phyloP scores from a whole-genome alignment of 2,329 filamentous ascomycete species.

The Rhynchosporium graminicola region DNA sequence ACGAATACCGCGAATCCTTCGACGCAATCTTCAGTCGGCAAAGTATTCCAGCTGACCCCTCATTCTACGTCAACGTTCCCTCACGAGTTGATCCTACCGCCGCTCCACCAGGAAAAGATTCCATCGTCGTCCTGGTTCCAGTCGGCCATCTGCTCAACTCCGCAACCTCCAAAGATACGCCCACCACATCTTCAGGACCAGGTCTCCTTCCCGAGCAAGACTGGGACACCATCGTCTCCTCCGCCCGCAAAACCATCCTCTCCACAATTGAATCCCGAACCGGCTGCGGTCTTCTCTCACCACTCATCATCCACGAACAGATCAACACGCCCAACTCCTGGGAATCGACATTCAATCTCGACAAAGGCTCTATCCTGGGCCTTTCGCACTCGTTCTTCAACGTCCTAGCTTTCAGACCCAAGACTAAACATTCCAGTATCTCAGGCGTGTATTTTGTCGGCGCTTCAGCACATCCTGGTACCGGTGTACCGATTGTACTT shows the following conservation, averaged over 20 bases:
- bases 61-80: slow-evolving; percentile 78
- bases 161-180: slow-evolving; percentile 23
- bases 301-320: slow-evolving; percentile 51
- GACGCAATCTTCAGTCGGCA: slow-evolving; percentile 74
- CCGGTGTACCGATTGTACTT: slow-evolving; percentile 72
- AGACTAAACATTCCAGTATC: slow-evolving; percentile 48
- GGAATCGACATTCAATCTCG: slow-evolving; percentile 70
- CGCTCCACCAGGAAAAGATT: slow-evolving; percentile 64
- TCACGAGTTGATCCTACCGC: slow-evolving; percentile 67
- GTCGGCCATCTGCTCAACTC: slow-evolving; percentile 66
- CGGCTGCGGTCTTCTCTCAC: slow-evolving; percentile 50
- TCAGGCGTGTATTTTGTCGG: slow-evolving; percentile 68
- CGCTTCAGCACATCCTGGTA: slow-evolving; percentile 74
- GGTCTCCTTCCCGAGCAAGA: slow-evolving; percentile 50
- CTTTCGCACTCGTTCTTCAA: slow-evolving; percentile 75
- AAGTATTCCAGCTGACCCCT: slow-evolving; percentile 65
- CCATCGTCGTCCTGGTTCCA: slow-evolving; percentile 69
- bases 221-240: slow-evolving; percentile 60
- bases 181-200: slow-evolving; percentile 18
- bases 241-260: slow-evolving; percentile 62
- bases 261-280: slow-evolving; percentile 61
- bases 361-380: slow-evolving; percentile 73
- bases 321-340: slow-evolving; percentile 67
- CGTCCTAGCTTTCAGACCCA: slow-evolving; percentile 65
- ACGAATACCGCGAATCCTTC: slow-evolving; percentile 72